Evolutionary conservation across 2,329 filamentous ascomycete genomes (phyloP).

Genomic region (Zarea fungicola): DNA sequence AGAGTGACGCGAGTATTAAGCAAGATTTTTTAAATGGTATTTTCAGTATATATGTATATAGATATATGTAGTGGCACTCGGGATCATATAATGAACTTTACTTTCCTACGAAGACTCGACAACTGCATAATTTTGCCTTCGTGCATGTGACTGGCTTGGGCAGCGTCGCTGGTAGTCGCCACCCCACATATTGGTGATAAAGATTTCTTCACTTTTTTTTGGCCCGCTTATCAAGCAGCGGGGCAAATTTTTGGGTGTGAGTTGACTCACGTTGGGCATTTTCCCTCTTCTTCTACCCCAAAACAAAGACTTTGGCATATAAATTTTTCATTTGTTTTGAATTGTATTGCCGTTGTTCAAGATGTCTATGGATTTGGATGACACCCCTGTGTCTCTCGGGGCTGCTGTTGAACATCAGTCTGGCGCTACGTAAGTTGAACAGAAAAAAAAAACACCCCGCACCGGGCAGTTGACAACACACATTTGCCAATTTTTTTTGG

Average conservation of each 20-base stretch:
- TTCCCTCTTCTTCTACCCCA: slow-evolving; percentile 16
- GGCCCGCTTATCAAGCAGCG: slow-evolving; percentile 33
- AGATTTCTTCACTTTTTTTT: slow-evolving; percentile 17
- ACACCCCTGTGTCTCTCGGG: slow-evolving; percentile 35
- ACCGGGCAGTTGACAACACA: not conserved
- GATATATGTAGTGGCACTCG: slow-evolving; percentile 9
- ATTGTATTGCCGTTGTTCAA: slow-evolving; percentile 16
- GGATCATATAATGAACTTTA: slow-evolving; percentile 2
- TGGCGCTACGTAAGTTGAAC: slow-evolving; percentile 35
- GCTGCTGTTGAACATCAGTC: slow-evolving; percentile 28
- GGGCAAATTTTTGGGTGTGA: slow-evolving; percentile 26
- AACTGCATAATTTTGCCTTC: slow-evolving; percentile 8
- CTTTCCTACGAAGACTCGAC: not conserved
- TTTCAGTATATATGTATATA: not conserved
- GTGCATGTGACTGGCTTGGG: not conserved
- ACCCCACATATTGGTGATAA: slow-evolving; percentile 21
- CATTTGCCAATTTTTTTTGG: not conserved
- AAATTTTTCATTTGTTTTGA: not conserved
- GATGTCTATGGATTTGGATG: slow-evolving; percentile 42
- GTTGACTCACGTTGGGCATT: slow-evolving; percentile 18
- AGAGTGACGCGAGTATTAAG: slow-evolving; percentile 56
- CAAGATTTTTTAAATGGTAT: slow-evolving; percentile 52
- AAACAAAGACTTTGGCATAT: slow-evolving; percentile 5
- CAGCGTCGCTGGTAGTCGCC: not conserved
- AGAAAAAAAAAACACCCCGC: not conserved